Base-by-base conservation (phyloP, 1,284 basidiomycete species). In the Paramarasmius palmivorus region DNA sequence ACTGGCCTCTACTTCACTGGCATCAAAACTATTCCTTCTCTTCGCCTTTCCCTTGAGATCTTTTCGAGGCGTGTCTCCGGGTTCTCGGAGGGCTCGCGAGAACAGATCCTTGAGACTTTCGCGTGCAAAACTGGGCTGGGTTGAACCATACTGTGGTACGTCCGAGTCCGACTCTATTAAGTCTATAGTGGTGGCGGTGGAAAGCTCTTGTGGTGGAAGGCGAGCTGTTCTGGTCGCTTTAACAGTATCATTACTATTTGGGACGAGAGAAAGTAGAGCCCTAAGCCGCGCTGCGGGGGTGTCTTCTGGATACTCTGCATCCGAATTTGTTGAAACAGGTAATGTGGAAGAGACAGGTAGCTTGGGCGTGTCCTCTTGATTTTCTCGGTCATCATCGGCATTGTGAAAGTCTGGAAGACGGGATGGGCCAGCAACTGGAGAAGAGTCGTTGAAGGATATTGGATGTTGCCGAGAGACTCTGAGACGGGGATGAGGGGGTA, bases 31-130 rank as follows among this genome's bases (percentile, higher is more conserved):
- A 58, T 82, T 85, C 56, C 81, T 67, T 56, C 81, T 69, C 29
- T 66, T 60, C 37, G 45, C 41, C 26, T 47, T 67, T 32, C 52
- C 57, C 64, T 50, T 53, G 7, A 25, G 7, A 23, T 44, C 45
- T 39, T 81, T 85, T 60, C 76, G 75, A 4, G 88, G 84, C 1
- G 84, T 87, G 59, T 80, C 77, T 7, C 80, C 83, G 2, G 83
- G 76, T 14, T 84, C 81, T 42, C 82, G 81, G 49, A 83, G 70
- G 2, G 81, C 86, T 51, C 74, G 75, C 19, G 80, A 78, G 65
- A 90, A 88, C 22, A 90, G 70, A 53, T 81, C 76, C 63, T 74
- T 83, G 49, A 90, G 64, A 61, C 75, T 84, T 57, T 82, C 79
- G 38, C 78, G 79, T 4, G 80, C 78, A 47, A 79, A 61, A 52